phyloP scores from a whole-genome alignment of 192 early-diverging fungal species.

The Coemansia sp. region DNA sequence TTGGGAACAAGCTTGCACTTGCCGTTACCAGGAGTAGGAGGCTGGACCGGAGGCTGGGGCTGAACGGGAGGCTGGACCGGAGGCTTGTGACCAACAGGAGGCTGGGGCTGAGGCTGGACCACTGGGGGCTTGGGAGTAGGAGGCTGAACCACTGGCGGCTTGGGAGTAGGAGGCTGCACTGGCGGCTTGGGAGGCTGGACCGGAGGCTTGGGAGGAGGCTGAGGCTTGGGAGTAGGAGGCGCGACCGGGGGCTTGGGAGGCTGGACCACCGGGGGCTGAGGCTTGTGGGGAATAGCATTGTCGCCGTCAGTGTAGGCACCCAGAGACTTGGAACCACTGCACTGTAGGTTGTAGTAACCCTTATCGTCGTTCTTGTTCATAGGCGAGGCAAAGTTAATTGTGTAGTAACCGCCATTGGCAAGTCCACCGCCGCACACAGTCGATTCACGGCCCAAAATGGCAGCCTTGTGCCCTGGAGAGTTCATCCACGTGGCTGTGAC shows the following conservation, averaged over 20 bases:
- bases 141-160: neutral
- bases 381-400: slow-evolving; percentile 42
- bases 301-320: neutral
- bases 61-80: neutral
- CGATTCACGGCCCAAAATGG: slow-evolving; percentile 38
- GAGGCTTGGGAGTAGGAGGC: slow-evolving; percentile 3
- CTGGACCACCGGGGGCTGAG: neutral
- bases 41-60: neutral
- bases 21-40: slow-evolving; percentile 18
- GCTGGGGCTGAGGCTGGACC: no score
- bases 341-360: slow-evolving; percentile 15
- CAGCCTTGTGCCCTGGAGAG: slow-evolving; percentile 46
- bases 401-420: slow-evolving; percentile 27
- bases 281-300: neutral
- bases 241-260: neutral
- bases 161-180: neutral
- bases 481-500: slow-evolving; percentile 51
- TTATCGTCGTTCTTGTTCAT: slow-evolving; percentile 18
- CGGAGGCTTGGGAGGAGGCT: neutral
- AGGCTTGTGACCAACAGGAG: neutral
- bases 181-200: neutral
- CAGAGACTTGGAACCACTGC: neutral
- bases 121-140: neutral
- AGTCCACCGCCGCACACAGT: slow-evolving; percentile 54
- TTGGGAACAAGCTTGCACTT: slow-evolving; percentile 54